These are phyloP conservation scores for Cyclotella baltica DNA, from an alignment of 108 stramenopile genomes.

Conservation along the genomic window DNA sequence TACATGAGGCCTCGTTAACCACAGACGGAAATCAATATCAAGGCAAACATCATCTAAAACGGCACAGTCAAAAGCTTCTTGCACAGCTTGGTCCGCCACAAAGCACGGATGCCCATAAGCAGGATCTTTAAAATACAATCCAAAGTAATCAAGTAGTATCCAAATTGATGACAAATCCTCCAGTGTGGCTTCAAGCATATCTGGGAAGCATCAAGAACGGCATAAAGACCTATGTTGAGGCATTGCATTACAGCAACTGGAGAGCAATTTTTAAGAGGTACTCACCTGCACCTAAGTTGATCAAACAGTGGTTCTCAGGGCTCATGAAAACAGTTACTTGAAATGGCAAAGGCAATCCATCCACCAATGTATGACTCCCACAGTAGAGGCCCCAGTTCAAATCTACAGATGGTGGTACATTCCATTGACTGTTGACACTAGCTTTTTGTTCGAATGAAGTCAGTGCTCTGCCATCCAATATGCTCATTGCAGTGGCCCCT, in stretches of 20 bases:
- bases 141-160: constrained; percentile 80
- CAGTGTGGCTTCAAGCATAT: constrained; percentile 49
- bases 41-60: constrained; percentile 31
- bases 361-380: constrained; percentile 58
- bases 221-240: too few relatives aligned
- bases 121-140: constrained; percentile 64
- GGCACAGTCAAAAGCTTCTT: not conserved
- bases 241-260: too few relatives aligned
- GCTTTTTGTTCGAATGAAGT: constrained; percentile 26
- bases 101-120: constrained; percentile 79
- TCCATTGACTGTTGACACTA: not conserved
- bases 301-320: constrained; percentile 69
- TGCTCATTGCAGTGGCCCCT: constrained; percentile 50
- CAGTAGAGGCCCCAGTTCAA: constrained; percentile 72
- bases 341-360: constrained; percentile 70
- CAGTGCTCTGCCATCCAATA: constrained; percentile 51
- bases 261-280: not conserved
- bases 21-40: constrained; percentile 84
- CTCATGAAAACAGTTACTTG: constrained; percentile 79
- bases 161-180: constrained; percentile 72
- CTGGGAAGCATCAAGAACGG: too few relatives aligned
- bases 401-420: constrained; percentile 57
- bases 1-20: constrained; percentile 61
- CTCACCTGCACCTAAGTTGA: constrained; percentile 78
- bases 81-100: constrained; percentile 53